Evolutionary conservation across 306 rosid species (phyloP).

Genomic region (Abrus precatorius): DNA sequence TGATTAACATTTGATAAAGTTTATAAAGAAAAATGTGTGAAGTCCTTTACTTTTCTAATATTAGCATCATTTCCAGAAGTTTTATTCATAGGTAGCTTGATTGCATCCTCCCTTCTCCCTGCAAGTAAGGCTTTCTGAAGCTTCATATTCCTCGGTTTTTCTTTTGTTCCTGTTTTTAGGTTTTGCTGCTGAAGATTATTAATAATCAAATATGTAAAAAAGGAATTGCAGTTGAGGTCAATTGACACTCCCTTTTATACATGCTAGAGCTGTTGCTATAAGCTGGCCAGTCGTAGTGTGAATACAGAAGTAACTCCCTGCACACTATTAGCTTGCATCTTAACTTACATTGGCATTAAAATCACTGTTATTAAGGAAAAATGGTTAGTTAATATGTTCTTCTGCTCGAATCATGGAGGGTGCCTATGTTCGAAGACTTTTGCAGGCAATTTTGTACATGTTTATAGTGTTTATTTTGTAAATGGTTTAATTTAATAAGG

Average conservation of each 20-base stretch:
- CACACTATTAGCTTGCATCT: slow-evolving; percentile 1
- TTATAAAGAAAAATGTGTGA: background rate
- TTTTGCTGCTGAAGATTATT: background rate
- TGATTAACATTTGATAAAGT: slow-evolving; percentile 3
- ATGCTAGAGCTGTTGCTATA: background rate
- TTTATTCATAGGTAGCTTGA: background rate
- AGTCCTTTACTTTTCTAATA: background rate
- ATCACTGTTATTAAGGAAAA: background rate
- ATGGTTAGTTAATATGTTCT: slow-evolving; percentile 41
- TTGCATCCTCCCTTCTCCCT: background rate
- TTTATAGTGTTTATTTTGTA: background rate
- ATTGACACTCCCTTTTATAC: background rate
- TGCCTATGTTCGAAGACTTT: slow-evolving; percentile 85
- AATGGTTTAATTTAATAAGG: slow-evolving; percentile 6
- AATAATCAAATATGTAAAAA: background rate
- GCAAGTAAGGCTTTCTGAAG: background rate
- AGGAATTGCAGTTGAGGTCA: background rate
- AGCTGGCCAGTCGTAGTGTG: background rate
- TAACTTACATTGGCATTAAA: background rate
- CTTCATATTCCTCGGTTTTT: background rate
- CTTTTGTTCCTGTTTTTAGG: background rate
- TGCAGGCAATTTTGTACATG: slow-evolving; percentile 72
- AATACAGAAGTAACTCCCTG: slow-evolving; percentile 9
- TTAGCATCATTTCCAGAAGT: slow-evolving; percentile 8
- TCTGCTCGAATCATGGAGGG: slow-evolving; percentile 99